phyloP scores from a whole-genome alignment of 495 filamentous ascomycete species.

The Terfezia claveryi region DNA sequence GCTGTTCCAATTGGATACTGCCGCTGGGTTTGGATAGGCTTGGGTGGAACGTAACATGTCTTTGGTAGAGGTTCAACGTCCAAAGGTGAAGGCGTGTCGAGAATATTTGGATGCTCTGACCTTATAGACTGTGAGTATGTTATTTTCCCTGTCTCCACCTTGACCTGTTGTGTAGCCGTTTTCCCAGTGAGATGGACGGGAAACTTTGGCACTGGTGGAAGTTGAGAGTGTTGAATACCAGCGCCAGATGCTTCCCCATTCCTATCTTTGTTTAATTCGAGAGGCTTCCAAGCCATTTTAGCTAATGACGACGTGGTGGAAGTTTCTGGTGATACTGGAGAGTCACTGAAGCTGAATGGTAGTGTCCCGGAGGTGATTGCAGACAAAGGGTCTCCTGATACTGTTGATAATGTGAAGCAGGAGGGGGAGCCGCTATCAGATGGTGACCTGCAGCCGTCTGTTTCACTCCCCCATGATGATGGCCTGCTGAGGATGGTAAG shows the following conservation, averaged over 20 bases:
- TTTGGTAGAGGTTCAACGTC: too few species aligned
- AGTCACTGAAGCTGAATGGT: background rate
- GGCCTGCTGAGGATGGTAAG: background rate
- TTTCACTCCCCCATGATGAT: background rate
- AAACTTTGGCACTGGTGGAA: background rate
- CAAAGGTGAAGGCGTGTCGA: background rate
- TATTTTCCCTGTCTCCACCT: background rate
- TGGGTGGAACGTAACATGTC: too few species aligned
- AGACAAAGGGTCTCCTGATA: background rate
- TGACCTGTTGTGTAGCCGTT: background rate
- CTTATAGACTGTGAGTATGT: background rate
- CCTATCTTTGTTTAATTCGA: background rate
- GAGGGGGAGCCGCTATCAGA: background rate
- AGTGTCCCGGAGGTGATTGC: background rate
- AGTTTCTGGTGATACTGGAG: background rate
- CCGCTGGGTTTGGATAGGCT: background rate
- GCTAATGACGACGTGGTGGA: background rate
- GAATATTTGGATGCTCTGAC: background rate
- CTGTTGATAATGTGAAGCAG: background rate
- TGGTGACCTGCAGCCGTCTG: background rate
- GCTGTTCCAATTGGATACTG: background rate
- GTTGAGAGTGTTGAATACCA: too few species aligned
- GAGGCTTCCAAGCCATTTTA: background rate
- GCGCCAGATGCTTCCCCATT: background rate
- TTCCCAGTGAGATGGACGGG: background rate